Percentiles rank a stretch among this genome's conserved stretches.
Evolutionary conservation across 1,139 yeast species (phyloP).

Genomic region (Geotrichum armillariae): DNA sequence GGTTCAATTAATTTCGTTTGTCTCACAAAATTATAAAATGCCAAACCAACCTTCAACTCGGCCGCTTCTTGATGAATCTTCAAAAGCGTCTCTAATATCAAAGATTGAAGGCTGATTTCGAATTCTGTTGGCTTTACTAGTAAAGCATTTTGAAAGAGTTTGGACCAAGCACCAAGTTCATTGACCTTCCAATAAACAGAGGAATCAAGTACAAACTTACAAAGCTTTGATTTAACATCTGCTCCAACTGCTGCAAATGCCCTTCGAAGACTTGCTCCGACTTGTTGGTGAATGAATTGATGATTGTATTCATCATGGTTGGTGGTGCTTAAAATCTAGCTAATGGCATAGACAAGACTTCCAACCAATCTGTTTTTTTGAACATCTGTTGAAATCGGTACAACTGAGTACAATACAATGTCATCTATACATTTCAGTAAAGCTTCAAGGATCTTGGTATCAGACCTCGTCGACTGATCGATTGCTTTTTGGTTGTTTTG

Average conservation of each 20-base stretch:
- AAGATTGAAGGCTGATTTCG: slow-evolving; percentile 21
- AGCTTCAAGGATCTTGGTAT: slow-evolving; percentile 10
- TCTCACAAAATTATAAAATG: too few species aligned
- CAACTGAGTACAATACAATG: background rate
- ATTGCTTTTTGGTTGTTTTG: slow-evolving; percentile 74
- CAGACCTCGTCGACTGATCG: slow-evolving; percentile 33
- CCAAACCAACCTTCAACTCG: too few species aligned
- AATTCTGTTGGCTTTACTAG: slow-evolving; percentile 10
- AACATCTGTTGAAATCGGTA: background rate
- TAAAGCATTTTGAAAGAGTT: slow-evolving; percentile 22
- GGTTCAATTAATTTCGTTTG: background rate
- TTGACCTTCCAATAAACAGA: slow-evolving; percentile 15
- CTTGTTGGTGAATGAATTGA: slow-evolving; percentile 24
- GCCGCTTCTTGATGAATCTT: slow-evolving; percentile 32
- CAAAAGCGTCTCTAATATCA: slow-evolving; percentile 29
- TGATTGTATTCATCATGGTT: background rate
- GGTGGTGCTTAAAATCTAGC: slow-evolving; percentile 28
- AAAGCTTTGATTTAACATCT: slow-evolving; percentile 18
- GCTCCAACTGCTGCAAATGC: slow-evolving; percentile 19
- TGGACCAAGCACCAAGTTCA: slow-evolving; percentile 26
- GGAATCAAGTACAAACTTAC: slow-evolving; percentile 18
- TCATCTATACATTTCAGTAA: slow-evolving; percentile 1
- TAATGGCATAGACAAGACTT: slow-evolving; percentile 35
- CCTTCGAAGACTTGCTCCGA: slow-evolving; percentile 27
- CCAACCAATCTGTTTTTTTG: slow-evolving; percentile 21